Percentiles rank a stretch among this genome's conserved stretches.
phyloP scores from a whole-genome alignment of 2,329 filamentous ascomycete genomes.

The Neurospora crassa region DNA sequence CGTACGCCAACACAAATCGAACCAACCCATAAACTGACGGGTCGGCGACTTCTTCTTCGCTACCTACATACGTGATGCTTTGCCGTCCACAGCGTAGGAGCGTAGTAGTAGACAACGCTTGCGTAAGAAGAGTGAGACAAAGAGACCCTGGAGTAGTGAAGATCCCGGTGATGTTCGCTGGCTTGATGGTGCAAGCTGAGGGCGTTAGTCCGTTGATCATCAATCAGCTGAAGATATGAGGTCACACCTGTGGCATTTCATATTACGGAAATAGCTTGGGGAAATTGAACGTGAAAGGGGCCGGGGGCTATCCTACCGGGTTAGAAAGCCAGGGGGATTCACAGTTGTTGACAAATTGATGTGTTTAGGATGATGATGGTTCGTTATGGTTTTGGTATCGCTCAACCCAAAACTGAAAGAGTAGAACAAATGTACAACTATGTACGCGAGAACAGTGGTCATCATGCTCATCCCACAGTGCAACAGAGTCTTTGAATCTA shows the following conservation, averaged over 20 bases:
- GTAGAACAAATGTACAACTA: neutral
- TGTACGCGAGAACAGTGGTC: neutral
- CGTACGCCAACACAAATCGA: neutral
- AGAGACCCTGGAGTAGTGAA: neutral
- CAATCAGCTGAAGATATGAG: neutral
- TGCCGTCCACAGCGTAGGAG: neutral
- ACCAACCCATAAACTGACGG: neutral
- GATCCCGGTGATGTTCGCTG: neutral
- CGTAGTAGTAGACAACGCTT: neutral
- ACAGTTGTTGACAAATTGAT: neutral
- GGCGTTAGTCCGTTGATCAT: neutral
- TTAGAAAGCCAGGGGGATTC: neutral
- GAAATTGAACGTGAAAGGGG: neutral
- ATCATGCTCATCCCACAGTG: neutral
- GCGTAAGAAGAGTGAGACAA: neutral
- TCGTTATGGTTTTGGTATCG: neutral
- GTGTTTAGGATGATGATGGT: neutral
- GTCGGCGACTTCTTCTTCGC: neutral
- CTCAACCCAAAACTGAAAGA: neutral
- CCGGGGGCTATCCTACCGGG: neutral
- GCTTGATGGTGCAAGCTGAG: neutral
- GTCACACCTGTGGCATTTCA: neutral
- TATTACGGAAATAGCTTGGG: neutral
- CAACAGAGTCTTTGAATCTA: neutral
- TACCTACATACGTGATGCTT: neutral